phyloP scores from a whole-genome alignment of 2,329 filamentous ascomycete species.

The Clarireedia hainanense region DNA sequence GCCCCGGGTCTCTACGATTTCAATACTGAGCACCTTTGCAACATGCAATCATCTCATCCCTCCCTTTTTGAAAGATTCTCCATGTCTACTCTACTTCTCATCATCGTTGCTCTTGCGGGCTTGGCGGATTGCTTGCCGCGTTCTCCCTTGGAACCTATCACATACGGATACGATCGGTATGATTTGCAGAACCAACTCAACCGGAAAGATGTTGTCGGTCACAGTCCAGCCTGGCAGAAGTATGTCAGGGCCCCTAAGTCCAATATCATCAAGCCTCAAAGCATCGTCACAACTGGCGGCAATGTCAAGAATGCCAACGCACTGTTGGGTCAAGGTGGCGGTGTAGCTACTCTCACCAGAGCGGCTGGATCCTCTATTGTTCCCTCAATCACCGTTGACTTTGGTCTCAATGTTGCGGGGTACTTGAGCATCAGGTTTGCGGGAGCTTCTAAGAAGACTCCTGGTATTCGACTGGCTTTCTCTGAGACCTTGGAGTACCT shows the following conservation, averaged over 20 bases:
- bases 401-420: conserved; percentile 41
- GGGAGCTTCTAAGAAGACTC: conserved; percentile 24
- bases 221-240: conserved; percentile 29
- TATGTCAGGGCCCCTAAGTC: conserved; percentile 34
- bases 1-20: not conserved
- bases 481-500: conserved; percentile 41
- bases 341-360: conserved; percentile 29
- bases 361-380: conserved; percentile 8
- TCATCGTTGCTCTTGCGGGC: not conserved
- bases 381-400: conserved; percentile 40
- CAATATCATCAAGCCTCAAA: conserved; percentile 28
- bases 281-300: conserved; percentile 31
- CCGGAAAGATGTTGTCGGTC: not conserved
- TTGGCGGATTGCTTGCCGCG: not conserved
- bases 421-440: conserved; percentile 37
- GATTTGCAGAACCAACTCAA: not conserved
- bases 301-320: conserved; percentile 33
- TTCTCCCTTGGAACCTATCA: not conserved
- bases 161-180: not conserved
- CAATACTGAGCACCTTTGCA: not conserved
- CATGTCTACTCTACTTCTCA: not conserved
- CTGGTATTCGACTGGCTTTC: conserved; percentile 40
- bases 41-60: not conserved
- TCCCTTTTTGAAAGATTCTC: not conserved
- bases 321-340: conserved; percentile 24